These are phyloP conservation scores for Pilasporangium apinafurcum DNA, from an alignment of 352 stramenopile species.

Conservation along the genomic window DNA sequence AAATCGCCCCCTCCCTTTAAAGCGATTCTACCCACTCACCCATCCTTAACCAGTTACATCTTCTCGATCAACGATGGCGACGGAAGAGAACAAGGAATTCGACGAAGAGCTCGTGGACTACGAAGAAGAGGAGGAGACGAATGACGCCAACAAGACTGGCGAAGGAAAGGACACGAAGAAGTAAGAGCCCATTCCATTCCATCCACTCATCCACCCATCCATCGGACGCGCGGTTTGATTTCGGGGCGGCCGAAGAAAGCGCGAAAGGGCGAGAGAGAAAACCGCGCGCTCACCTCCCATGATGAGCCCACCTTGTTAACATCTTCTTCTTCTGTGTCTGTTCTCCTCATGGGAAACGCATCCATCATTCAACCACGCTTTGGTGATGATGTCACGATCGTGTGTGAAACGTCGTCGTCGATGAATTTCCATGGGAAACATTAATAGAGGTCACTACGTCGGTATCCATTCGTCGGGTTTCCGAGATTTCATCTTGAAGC, in stretches of 20 bases:
- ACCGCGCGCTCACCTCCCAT: too few species aligned
- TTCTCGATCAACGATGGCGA: conserved; percentile 37
- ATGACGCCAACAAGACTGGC: conserved; percentile 59
- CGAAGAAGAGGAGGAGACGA: conserved; percentile 83
- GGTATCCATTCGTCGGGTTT: conserved; percentile 99
- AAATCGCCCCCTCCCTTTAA: not conserved
- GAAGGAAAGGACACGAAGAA: conserved; percentile 88
- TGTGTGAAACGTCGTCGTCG: not conserved
- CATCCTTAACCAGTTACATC: conserved; percentile 10
- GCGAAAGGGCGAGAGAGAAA: conserved; percentile 11
- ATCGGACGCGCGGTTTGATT: not conserved
- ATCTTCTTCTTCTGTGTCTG: conserved; percentile 84
- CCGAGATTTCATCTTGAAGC: conserved; percentile 99
- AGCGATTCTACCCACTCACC: not conserved
- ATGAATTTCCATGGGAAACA: conserved; percentile 10
- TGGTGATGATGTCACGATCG: conserved; percentile 2
- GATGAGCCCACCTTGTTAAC: conserved; percentile 68
- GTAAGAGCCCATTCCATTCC: conserved; percentile 49
- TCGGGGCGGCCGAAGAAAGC: conserved; percentile 2
- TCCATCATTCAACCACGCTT: conserved; percentile 7
- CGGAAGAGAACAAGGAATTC: conserved; percentile 86
- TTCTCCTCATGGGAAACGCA: conserved; percentile 23
- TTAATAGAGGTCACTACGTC: conserved; percentile 96
- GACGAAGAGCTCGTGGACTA: conserved; percentile 88
- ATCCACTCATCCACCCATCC: conserved; percentile 4